Conservation (phyloP, 768 basidiomycete species). For the Boletales sp. region DNA sequence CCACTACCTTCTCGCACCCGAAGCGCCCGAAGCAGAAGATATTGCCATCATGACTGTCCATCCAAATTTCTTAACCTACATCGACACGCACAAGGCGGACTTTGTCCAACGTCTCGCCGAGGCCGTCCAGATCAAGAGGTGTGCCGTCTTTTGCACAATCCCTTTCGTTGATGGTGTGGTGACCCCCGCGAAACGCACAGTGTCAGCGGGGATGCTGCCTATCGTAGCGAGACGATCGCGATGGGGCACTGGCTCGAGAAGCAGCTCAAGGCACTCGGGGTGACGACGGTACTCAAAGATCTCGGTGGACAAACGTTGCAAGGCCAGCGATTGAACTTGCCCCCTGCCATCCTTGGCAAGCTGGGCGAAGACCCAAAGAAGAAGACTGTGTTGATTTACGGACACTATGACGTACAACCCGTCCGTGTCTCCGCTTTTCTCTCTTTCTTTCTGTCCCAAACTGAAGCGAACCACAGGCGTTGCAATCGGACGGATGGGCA, state of each 20-base stretch:
- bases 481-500: slow-evolving; percentile 76
- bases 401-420: slow-evolving; percentile 95
- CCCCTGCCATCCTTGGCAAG: slow-evolving; percentile 78
- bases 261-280: slow-evolving; percentile 75
- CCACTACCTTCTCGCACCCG: too few relatives aligned
- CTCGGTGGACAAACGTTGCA: slow-evolving; percentile 75
- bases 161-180: too few relatives aligned
- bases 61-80: slow-evolving; percentile 38
- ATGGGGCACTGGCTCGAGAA: slow-evolving; percentile 84
- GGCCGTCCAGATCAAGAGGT: slow-evolving; percentile 85
- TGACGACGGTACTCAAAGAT: slow-evolving; percentile 67
- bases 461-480: slow-evolving; percentile 26
- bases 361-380: slow-evolving; percentile 83
- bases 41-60: slow-evolving; percentile 28
- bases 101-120: slow-evolving; percentile 79
- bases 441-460: neutral
- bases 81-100: slow-evolving; percentile 65
- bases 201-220: slow-evolving; percentile 66
- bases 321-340: slow-evolving; percentile 69
- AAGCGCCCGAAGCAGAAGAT: too few relatives aligned
- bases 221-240: slow-evolving; percentile 70
- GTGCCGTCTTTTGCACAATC: neutral
- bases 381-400: slow-evolving; percentile 92
- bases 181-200: slow-evolving; percentile 30
- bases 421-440: slow-evolving; percentile 35